Conservation (phyloP, 148 eudicot species). For the Spergularia bocconei region DNA sequence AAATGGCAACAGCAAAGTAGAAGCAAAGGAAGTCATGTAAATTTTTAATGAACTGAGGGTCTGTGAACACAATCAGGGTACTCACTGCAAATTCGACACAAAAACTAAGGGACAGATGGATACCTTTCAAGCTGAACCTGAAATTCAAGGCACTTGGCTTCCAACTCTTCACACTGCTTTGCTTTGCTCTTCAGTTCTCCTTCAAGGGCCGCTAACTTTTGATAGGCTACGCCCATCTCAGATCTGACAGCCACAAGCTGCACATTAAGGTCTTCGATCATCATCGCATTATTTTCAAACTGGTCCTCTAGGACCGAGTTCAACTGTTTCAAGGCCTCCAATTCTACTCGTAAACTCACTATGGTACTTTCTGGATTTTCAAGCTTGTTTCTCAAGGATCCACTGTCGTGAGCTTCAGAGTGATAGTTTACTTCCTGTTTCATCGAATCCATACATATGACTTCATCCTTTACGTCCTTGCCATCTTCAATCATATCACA, state of each 20-base stretch:
- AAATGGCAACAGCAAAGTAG: conserved; percentile 2
- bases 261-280: conserved; percentile 43
- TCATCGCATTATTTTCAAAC: conserved; percentile 36
- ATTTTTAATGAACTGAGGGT: neutral
- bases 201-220: conserved; percentile 36
- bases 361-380: conserved; percentile 37
- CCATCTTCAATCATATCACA: conserved; percentile 26
- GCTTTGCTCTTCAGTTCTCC: conserved; percentile 39
- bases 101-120: neutral
- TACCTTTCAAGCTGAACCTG: conserved; percentile 62
- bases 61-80: too few species aligned
- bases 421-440: conserved; percentile 25
- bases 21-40: neutral
- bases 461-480: conserved; percentile 23
- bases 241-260: conserved; percentile 39
- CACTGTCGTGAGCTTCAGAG: neutral
- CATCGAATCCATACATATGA: conserved; percentile 24
- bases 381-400: conserved; percentile 33
- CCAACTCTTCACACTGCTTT: conserved; percentile 40
- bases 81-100: neutral
- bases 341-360: conserved; percentile 37
- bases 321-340: conserved; percentile 35
- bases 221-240: conserved; percentile 38
- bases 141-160: conserved; percentile 42
- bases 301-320: conserved; percentile 36